Evolutionary conservation across 2,329 filamentous ascomycete genomes (phyloP), one percentile per base, ranked within the genome.

Genomic region (Thelonectria discophora): DNA sequence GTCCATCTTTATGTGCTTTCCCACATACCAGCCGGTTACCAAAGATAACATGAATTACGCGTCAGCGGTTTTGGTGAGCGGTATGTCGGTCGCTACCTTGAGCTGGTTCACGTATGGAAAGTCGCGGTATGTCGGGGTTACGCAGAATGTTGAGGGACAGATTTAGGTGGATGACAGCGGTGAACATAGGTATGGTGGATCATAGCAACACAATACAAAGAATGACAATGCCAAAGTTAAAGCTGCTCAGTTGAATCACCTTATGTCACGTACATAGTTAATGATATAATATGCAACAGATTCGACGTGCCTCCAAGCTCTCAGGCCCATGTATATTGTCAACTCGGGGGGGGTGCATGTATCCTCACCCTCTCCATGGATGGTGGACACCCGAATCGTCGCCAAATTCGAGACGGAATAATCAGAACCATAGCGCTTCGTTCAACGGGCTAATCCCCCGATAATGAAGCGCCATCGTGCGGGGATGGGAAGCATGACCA

Each of bases 1-100:
- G 37, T 46, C 55, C 2, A 9, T 58, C 4, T 61, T 61, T 12
- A 17, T 52, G 10, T 56, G 40, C 12, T 61, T 61, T 18, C 58
- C 58, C n/a, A 43, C 54, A 24, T 56, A 57, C 24, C 37, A 52
- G 13, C 58, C 58, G 1, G 54, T 58, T 9, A 61, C 58, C 4
- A 40, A 45, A 18, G 54, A 46, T 3, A 61, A 61, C 30, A 58
- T 61, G 58, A 61, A 61, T 21, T 61, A 58, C 24, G 54, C 58
- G 13, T 61, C 54, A 8, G 53, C 58, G 9, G 58, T 61, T 10
- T 13, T 58, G 15, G 27, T 12, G 24, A 30, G 32, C 20, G 55
- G 55, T 10, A 18, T 58, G 17, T 13, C 2, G 9, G 6, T 58
- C 5, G 48, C 55, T 3, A 52, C 55, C 4, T 20, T 58, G 21